Conservation (phyloP, 129 eudicot species). For the Heracleum sosnowskyi region DNA sequence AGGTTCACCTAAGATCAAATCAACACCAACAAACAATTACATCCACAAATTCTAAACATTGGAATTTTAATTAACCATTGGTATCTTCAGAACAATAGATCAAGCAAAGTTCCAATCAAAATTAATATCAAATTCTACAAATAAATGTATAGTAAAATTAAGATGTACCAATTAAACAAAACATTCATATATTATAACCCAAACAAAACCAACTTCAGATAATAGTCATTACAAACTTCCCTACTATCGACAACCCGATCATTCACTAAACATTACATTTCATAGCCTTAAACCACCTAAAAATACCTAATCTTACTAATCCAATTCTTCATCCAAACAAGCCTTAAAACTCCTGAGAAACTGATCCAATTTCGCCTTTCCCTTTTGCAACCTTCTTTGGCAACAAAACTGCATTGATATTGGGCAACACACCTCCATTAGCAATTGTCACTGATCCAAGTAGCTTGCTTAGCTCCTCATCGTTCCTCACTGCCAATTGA, state of each 20-base stretch:
- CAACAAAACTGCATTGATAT: constrained; percentile 35
- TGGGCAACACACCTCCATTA: constrained; percentile 63
- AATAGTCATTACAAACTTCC: background rate
- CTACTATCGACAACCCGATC: background rate
- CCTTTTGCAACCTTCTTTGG: constrained; percentile 38
- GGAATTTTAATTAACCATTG: too few species aligned
- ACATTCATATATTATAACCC: background rate
- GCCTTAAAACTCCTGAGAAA: constrained; percentile 53
- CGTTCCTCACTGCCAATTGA: constrained; percentile 70
- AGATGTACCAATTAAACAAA: background rate
- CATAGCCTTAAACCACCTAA: background rate
- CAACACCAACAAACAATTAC: too few species aligned
- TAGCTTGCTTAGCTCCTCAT: constrained; percentile 61
- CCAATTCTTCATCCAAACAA: background rate
- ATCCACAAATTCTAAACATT: background rate
- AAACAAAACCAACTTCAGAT: background rate
- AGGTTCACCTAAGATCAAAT: too few species aligned
- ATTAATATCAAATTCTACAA: background rate
- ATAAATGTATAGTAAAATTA: background rate
- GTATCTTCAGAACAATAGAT: too few species aligned
- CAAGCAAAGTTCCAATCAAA: too few species aligned
- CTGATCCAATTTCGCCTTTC: constrained; percentile 43
- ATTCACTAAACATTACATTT: background rate
- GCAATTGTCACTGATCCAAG: constrained; percentile 58
- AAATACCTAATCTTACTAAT: background rate